phyloP scores from a whole-genome alignment of 495 filamentous ascomycete genomes.

The Tuber umbilicatum region DNA sequence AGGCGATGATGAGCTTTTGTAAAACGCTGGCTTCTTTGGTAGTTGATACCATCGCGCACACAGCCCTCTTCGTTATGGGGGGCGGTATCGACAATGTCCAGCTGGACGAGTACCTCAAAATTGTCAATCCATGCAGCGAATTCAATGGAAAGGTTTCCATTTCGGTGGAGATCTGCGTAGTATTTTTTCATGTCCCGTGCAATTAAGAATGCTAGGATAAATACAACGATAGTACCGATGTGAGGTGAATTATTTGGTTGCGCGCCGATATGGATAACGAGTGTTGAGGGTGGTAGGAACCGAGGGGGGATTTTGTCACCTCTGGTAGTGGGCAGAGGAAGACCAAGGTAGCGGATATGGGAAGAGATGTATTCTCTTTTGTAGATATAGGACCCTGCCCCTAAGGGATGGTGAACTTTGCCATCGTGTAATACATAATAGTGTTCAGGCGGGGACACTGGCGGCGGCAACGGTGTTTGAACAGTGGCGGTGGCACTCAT shows the following conservation, averaged over 20 bases:
- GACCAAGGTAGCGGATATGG: constrained; percentile 9
- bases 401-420: constrained; percentile 28
- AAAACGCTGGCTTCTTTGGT: constrained; percentile 36
- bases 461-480: background rate
- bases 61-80: constrained; percentile 24
- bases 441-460: background rate
- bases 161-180: background rate
- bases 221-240: constrained; percentile 37
- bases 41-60: constrained; percentile 29
- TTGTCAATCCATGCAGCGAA: constrained; percentile 1
- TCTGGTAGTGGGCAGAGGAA: background rate
- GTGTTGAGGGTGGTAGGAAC: constrained; percentile 30
- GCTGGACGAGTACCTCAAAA: constrained; percentile 27
- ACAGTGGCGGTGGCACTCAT: background rate
- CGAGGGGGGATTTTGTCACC: background rate
- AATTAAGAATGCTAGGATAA: constrained; percentile 38
- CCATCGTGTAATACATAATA: constrained; percentile 28
- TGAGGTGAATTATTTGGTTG: constrained; percentile 42
- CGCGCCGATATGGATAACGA: constrained; percentile 36
- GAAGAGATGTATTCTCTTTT: constrained; percentile 17
- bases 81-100: constrained; percentile 41
- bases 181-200: constrained; percentile 27
- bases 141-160: background rate
- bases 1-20: constrained; percentile 12
- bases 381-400: constrained; percentile 28